Conservation (phyloP, 345 rosid genomes). For the Arabidopsis arenosa region DNA sequence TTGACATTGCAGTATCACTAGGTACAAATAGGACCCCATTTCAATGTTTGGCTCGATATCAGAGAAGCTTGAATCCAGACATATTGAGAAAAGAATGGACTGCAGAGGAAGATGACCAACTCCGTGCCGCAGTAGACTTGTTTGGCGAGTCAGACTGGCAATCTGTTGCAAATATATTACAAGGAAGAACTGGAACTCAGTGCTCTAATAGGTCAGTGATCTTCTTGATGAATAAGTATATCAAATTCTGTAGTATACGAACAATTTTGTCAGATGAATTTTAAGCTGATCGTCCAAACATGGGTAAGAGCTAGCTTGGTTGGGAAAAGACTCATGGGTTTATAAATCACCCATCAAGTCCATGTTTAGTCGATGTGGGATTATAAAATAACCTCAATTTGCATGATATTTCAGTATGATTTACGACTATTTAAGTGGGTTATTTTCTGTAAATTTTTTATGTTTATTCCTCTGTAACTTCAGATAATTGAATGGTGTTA, state of each 20-base stretch:
- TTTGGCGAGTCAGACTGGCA: constrained; percentile 89
- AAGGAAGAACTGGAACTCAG: constrained; percentile 81
- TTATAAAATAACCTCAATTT: not conserved
- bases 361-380: constrained; percentile 30
- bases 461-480: constrained; percentile 18
- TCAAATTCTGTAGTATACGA: not conserved
- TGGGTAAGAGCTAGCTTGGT: constrained; percentile 1
- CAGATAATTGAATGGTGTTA: not conserved
- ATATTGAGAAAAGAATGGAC: constrained; percentile 83
- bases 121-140: constrained; percentile 67
- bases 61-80: constrained; percentile 76
- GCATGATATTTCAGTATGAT: not conserved
- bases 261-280: not conserved
- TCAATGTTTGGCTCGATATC: constrained; percentile 82
- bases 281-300: not conserved
- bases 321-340: constrained; percentile 20
- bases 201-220: constrained; percentile 84
- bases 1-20: constrained; percentile 64
- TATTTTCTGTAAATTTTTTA: constrained; percentile 6
- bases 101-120: constrained; percentile 82
- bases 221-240: constrained; percentile 13
- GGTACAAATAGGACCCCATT: constrained; percentile 86
- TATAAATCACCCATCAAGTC: constrained; percentile 12
- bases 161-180: constrained; percentile 70
- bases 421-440: not conserved